Evolutionary conservation across 73 alveolate species (phyloP).

Genomic region (Uronychia setigera): DNA sequence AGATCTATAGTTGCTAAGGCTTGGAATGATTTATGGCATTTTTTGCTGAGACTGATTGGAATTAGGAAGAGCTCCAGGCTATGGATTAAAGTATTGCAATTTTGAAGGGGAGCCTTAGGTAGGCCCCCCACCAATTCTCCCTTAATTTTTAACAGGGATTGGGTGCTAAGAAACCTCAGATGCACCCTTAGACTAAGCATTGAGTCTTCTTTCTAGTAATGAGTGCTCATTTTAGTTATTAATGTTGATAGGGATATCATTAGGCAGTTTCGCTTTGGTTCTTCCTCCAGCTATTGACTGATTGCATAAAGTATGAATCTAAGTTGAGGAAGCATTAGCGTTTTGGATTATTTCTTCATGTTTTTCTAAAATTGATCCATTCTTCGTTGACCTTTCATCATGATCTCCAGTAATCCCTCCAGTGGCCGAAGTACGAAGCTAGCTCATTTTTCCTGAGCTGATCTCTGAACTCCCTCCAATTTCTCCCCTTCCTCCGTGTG

Average conservation of each 20-base stretch:
- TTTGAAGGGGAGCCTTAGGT: neutral
- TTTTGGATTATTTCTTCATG: too few species aligned
- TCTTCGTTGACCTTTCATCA: too few species aligned
- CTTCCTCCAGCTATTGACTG: too few species aligned
- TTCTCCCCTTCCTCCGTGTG: neutral
- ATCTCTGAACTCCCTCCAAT: neutral
- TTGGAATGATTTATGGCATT: neutral
- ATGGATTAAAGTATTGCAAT: neutral
- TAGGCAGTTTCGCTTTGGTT: neutral
- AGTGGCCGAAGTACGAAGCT: neutral
- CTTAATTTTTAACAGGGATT: neutral
- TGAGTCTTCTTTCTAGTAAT: neutral
- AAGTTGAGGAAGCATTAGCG: too few species aligned
- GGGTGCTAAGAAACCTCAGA: neutral
- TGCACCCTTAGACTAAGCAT: neutral
- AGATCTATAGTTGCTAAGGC: neutral
- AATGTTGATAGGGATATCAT: neutral
- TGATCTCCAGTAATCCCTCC: slow-evolving; percentile 1
- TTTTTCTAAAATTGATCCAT: too few species aligned
- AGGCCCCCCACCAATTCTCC: slow-evolving; percentile 3
- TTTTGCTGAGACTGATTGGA: neutral
- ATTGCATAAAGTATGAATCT: too few species aligned
- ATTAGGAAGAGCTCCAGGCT: neutral
- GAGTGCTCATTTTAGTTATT: neutral
- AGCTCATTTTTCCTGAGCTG: neutral